These are phyloP conservation scores for Diospyros lotus DNA, from an alignment of 148 eudicot genomes.

Conservation along the genomic window DNA sequence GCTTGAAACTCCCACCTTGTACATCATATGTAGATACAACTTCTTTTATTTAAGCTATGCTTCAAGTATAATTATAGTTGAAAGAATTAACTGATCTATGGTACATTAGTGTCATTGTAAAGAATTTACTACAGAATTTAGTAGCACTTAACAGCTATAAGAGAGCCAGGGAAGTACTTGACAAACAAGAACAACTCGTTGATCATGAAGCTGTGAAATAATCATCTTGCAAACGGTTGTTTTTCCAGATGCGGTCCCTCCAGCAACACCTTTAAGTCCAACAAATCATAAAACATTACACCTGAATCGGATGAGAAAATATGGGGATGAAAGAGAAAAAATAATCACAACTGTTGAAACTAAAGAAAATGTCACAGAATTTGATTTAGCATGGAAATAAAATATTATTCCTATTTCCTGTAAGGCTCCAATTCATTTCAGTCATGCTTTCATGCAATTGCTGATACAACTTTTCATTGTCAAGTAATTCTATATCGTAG, in stretches of 20 bases:
- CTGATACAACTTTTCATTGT: too few species aligned
- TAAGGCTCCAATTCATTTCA: too few species aligned
- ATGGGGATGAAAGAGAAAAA: not conserved
- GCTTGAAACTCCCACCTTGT: not conserved
- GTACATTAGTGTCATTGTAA: not conserved
- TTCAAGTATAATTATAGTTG: too few species aligned
- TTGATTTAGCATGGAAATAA: not conserved
- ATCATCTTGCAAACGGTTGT: conserved; percentile 67
- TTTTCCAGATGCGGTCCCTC: conserved; percentile 67
- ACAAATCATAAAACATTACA: not conserved
- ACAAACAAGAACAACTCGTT: conserved; percentile 56
- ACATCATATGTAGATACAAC: not conserved
- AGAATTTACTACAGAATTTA: not conserved
- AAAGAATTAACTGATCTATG: not conserved
- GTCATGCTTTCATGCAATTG: too few species aligned
- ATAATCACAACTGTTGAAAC: not conserved
- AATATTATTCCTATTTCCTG: not conserved
- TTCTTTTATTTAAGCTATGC: not conserved
- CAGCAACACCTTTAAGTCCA: conserved; percentile 48
- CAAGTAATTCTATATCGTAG: too few species aligned
- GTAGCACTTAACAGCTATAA: not conserved
- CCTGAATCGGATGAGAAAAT: not conserved
- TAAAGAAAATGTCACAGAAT: not conserved
- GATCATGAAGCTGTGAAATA: conserved; percentile 61
- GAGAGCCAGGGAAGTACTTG: conserved; percentile 33